Conservation (phyloP, 148 eudicot species). For the Dysphania ambrosioides region DNA sequence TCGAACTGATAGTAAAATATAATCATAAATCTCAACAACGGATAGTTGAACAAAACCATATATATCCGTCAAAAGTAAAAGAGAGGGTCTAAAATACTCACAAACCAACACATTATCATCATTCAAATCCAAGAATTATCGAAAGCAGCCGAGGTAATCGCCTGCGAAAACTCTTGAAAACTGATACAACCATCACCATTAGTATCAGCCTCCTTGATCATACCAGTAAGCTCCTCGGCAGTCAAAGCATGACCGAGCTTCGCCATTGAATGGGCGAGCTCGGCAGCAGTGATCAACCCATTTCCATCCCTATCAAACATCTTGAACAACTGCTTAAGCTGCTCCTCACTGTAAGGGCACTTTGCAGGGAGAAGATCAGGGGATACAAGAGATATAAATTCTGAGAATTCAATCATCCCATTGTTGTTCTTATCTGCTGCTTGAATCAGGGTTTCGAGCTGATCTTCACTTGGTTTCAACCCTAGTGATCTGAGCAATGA, state of each 20-base stretch:
- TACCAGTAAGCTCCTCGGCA: constrained; percentile 47
- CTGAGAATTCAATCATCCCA: constrained; percentile 47
- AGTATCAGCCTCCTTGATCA: constrained; percentile 47
- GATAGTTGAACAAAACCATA: not conserved
- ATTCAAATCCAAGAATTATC: constrained; percentile 43
- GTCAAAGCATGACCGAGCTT: constrained; percentile 46
- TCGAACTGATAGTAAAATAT: not conserved
- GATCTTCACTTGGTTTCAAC: constrained; percentile 41
- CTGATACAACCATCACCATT: constrained; percentile 47
- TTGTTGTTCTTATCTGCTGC: constrained; percentile 49
- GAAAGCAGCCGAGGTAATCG: constrained; percentile 48
- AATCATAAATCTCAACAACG: not conserved
- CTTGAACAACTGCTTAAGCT: constrained; percentile 33
- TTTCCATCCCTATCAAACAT: constrained; percentile 47
- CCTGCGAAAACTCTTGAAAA: constrained; percentile 46
- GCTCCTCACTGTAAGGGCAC: constrained; percentile 44
- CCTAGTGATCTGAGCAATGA: constrained; percentile 44
- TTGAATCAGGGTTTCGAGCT: constrained; percentile 38
- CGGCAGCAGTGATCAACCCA: constrained; percentile 45
- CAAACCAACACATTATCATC: not conserved
- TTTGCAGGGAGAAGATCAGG: constrained; percentile 50
- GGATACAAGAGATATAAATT: constrained; percentile 42
- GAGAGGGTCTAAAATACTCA: not conserved
- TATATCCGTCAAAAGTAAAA: not conserved
- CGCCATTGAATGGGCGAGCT: constrained; percentile 49